Base-by-base conservation (phyloP, 208 protist genomes). In the Wallacemonas sp. region DNA sequence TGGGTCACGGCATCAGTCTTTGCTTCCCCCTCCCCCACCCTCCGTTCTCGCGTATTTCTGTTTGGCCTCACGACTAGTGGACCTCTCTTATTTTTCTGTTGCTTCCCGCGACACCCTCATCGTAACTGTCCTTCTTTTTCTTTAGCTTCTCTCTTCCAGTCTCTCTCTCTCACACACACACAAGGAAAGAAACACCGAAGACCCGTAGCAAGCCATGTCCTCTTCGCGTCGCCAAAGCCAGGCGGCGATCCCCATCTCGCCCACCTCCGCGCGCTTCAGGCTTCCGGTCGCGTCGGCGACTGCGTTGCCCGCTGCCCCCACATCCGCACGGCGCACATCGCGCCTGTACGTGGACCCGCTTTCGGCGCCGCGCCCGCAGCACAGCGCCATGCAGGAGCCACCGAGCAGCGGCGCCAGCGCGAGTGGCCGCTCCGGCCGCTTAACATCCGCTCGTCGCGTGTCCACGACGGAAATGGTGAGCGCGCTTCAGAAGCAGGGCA, bases 301-400 rank as follows among this genome's bases (percentile, higher is more conserved):
- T 0, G 47, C 47, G 26, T 21, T 55, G 26, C 47, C 47, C 9
- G n/a, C 30, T 8, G 47, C 47, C n/a, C 55, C 62, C 2, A 1
- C 56, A 16, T 78, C 73, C 0, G 73, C 73, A 29, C 65, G 73
- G 8, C 43, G 62, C 29, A 49, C 26, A 36, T 65, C 67, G 1
- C 56, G 72, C 48, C 49, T 44, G 32, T 32, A 43, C 66, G 48
- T 56, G 26, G 4, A 64, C 4, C 12, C 21, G 6, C 21, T 47
- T 34, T 68, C 63, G 41, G 49, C 63, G 14, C 48, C 63, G 5
- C 63, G 63, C 48, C 30, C 36, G 34, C 11, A 68, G 5, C 33
- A 17, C 23, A 29, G 21, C 29, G 49, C 33, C 34, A 61, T 46
- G 21, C 24, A 26, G 19, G 46, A 30, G 21, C 30, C 21, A 6